Evolutionary conservation across 1,284 basidiomycete genomes (phyloP).

Genomic region (Ganoderma lucidum): DNA sequence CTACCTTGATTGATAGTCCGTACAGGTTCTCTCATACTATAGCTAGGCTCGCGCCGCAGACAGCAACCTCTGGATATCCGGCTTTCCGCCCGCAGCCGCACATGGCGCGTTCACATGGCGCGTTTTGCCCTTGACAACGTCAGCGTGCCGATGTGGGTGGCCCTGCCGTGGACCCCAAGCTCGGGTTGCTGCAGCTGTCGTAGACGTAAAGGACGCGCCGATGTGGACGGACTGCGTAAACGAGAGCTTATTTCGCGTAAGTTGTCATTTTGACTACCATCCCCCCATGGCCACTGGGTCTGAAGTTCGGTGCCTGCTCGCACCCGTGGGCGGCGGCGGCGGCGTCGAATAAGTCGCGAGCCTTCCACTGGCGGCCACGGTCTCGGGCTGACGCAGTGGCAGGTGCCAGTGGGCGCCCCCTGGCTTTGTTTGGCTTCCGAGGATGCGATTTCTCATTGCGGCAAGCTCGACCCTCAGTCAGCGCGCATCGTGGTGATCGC

Average conservation of each 20-base stretch:
- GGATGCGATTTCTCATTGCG: not conserved
- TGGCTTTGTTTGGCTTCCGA: not conserved
- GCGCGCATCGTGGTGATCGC: too few relatives aligned
- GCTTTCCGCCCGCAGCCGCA: not conserved
- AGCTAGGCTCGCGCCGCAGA: not conserved
- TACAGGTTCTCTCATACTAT: not conserved
- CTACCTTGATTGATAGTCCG: not conserved
- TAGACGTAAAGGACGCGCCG: not conserved
- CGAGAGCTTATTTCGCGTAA: too few relatives aligned
- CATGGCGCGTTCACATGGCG: not conserved
- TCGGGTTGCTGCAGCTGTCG: not conserved
- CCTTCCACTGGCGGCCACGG: too few relatives aligned
- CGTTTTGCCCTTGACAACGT: not conserved
- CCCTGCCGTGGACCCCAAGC: not conserved
- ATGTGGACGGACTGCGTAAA: too few relatives aligned
- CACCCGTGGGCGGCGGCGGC: not conserved
- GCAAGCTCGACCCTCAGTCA: too few relatives aligned
- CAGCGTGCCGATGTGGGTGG: not conserved
- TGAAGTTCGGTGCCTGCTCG: not conserved
- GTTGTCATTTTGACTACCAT: too few relatives aligned
- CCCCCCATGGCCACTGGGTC: not conserved
- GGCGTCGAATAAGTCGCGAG: not conserved
- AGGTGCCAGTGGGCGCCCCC: not conserved
- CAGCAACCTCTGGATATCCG: not conserved
- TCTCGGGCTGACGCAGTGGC: too few relatives aligned